Percentiles rank a stretch among this genome's conserved stretches.
Evolutionary conservation across 1,284 basidiomycete genomes (phyloP).

Genomic region (Vanrija humicola): DNA sequence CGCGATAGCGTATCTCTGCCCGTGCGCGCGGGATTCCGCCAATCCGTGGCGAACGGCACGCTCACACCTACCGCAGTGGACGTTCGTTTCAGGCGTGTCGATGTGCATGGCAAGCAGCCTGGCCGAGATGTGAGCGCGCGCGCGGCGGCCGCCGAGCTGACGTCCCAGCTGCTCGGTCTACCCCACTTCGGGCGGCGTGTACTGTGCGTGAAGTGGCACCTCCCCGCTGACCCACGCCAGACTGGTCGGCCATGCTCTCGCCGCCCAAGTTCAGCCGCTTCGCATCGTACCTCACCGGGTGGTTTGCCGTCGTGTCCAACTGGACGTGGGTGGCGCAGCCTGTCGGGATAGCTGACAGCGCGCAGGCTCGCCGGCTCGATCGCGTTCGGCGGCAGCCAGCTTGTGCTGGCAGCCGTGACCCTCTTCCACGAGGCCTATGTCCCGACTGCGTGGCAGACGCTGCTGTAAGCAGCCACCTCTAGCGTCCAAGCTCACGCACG

Average conservation of each 20-base stretch:
- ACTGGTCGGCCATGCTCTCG: constrained; percentile 50
- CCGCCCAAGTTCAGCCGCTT: constrained; percentile 48
- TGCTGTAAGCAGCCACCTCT: constrained; percentile 16
- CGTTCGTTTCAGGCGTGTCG: constrained; percentile 49
- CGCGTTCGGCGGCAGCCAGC: constrained; percentile 51
- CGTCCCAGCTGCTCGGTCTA: constrained; percentile 44
- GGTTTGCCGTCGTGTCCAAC: constrained; percentile 52
- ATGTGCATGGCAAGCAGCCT: constrained; percentile 49
- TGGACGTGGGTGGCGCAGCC: constrained; percentile 49
- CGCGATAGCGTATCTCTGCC: too few relatives aligned
- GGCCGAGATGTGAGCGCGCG: constrained; percentile 44
- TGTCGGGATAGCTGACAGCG: too few relatives aligned
- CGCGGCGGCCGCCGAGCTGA: too few relatives aligned
- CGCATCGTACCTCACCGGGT: constrained; percentile 50
- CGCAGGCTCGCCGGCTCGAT: constrained; percentile 49
- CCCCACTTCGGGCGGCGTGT: constrained; percentile 51
- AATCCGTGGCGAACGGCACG: too few relatives aligned
- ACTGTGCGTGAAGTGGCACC: constrained; percentile 26
- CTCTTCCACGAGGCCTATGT: constrained; percentile 47
- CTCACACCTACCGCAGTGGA: constrained; percentile 30
- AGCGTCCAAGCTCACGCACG: too few relatives aligned
- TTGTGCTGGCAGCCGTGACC: constrained; percentile 50
- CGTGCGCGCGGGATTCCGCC: too few relatives aligned
- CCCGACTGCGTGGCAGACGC: constrained; percentile 46
- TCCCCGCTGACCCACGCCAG: constrained; percentile 6